Conservation (phyloP, 495 filamentous ascomycete genomes). For the Penicillium taxi region DNA sequence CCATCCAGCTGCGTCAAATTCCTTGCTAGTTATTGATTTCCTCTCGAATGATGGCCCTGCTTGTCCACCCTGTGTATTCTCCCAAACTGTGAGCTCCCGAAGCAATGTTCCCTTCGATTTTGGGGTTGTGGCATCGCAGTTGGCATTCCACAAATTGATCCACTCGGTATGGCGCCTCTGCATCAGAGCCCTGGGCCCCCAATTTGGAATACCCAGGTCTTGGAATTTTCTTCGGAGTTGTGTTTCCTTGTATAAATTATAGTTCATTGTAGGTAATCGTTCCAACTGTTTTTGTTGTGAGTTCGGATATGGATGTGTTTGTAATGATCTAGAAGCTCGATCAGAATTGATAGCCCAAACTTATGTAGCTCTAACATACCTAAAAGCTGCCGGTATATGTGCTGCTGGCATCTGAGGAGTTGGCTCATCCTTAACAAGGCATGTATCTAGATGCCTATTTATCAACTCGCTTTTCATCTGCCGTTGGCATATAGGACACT, state of each 20-base stretch:
- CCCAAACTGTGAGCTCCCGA: constrained; percentile 75
- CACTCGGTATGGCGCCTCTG: constrained; percentile 84
- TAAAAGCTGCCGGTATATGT: constrained; percentile 17
- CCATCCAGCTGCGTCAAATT: constrained; percentile 77
- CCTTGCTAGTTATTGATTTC: constrained; percentile 58
- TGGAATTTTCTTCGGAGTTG: constrained; percentile 69
- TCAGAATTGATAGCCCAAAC: constrained; percentile 6
- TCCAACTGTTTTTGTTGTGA: constrained; percentile 33
- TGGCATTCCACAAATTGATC: constrained; percentile 94
- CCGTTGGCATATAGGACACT: constrained; percentile 72
- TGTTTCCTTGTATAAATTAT: constrained; percentile 69
- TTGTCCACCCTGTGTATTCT: constrained; percentile 55
- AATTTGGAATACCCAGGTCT: constrained; percentile 72
- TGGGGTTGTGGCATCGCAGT: constrained; percentile 73
- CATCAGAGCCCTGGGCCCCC: constrained; percentile 56
- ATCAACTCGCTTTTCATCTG: constrained; percentile 72
- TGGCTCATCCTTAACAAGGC: constrained; percentile 15
- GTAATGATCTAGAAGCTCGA: constrained; percentile 18
- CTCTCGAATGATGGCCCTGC: constrained; percentile 13
- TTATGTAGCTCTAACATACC: constrained; percentile 19
- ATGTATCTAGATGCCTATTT: constrained; percentile 69
- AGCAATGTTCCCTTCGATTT: constrained; percentile 63
- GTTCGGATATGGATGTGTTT: constrained; percentile 10
- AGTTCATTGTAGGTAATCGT: constrained; percentile 69
- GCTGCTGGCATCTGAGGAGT: constrained; percentile 8